Evolutionary conservation across 148 eudicot genomes (phyloP), one percentile per base, ranked within the genome.

Genomic region (Rhododendron molle): DNA sequence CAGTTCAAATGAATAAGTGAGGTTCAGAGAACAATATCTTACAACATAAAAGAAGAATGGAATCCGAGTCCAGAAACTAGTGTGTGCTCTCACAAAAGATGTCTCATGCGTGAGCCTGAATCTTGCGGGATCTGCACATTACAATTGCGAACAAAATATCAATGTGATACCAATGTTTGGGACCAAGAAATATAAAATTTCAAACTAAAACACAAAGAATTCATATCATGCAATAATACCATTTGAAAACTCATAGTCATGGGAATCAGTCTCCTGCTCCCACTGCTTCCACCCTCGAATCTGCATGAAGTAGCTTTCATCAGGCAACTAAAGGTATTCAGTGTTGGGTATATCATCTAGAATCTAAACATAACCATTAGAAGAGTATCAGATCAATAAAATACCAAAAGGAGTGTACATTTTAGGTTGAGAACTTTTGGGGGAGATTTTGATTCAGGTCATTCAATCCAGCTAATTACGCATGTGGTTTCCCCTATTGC

Each of bases 51-150:
- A 96, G 90, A 95, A 89, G 82, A 95, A 28, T 36, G 97, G 98
- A 16, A 88, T 89, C 82, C 92, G 87, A 79, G 98, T 89, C 96
- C 98, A 96, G 87, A 91, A 94, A 81, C 93, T 90, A 74, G 91
- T 90, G 86, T 96, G 98, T 0, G 93, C 90, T 89, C 90, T 95
- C 67, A 96, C 96, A 86, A 96, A 96, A 23, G 99, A 94, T 80
- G 98, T 96, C 91, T 96, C 95, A 12, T 95, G 98, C n/a, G 93
- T 90, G 65, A 96, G 93, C 92, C 99, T 94, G 88, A 95, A 93
- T 89, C 96, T 93, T 56, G 96, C 91, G 83, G 95, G 92, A 94
- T 95, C 99, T 96, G 92, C 87, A 83, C 10, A 32, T 83, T 78
- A 32, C 69, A 46, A 78, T 67, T 34, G 38, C 7, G 38, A 71